Evolutionary conservation across 2,329 filamentous ascomycete species (phyloP).

Genomic region (Rutstroemia sp.): DNA sequence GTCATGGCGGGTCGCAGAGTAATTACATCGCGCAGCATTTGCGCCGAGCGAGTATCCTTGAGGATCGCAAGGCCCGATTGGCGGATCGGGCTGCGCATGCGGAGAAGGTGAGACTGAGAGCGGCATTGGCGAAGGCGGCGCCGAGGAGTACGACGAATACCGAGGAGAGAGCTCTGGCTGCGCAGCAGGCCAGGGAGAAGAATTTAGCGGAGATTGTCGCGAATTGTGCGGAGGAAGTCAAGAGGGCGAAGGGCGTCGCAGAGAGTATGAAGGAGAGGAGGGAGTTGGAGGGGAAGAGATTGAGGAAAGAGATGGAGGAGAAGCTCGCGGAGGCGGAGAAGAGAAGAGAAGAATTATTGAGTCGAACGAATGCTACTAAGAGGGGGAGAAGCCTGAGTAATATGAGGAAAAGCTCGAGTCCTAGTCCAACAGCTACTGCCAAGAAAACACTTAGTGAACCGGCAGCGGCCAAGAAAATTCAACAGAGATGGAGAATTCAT

Average conservation of each 20-base stretch:
- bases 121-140: slow-evolving; percentile 65
- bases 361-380: slow-evolving; percentile 42
- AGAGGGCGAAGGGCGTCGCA: slow-evolving; percentile 74
- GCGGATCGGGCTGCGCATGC: slow-evolving; percentile 76
- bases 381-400: slow-evolving; percentile 47
- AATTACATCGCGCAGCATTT: slow-evolving; percentile 73
- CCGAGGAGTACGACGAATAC: slow-evolving; percentile 57
- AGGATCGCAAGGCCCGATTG: slow-evolving; percentile 70
- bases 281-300: slow-evolving; percentile 62
- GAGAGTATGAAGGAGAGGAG: slow-evolving; percentile 76
- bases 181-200: slow-evolving; percentile 69
- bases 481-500: slow-evolving; percentile 61
- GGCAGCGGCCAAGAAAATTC: slow-evolving; percentile 57
- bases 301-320: slow-evolving; percentile 71
- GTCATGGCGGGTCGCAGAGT: slow-evolving; percentile 42
- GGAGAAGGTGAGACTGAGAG: slow-evolving; percentile 72
- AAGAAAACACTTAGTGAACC: slow-evolving; percentile 43
- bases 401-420: slow-evolving; percentile 42
- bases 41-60: slow-evolving; percentile 71
- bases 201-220: slow-evolving; percentile 77
- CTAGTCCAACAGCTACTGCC: slow-evolving; percentile 42
- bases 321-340: slow-evolving; percentile 70
- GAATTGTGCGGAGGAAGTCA: slow-evolving; percentile 74
- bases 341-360: slow-evolving; percentile 58
- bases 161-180: slow-evolving; percentile 70